phyloP scores from a whole-genome alignment of 129 eudicot genomes.

The Tanacetum coccineum region DNA sequence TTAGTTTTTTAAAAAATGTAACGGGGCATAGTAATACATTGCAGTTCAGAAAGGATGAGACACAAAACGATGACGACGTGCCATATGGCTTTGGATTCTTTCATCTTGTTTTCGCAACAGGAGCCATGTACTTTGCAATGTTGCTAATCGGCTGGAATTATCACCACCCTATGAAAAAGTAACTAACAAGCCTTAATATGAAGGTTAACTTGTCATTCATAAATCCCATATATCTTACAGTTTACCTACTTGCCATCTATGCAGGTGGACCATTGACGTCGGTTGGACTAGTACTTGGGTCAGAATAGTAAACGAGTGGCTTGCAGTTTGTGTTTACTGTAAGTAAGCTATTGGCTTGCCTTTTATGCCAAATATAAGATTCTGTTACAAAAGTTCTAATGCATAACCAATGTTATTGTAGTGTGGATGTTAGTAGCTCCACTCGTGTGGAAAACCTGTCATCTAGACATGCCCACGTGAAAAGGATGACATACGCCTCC shows the following conservation, averaged over 20 bases:
- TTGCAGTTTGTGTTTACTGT: constrained; percentile 74
- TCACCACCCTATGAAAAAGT: constrained; percentile 78
- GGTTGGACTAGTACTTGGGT: constrained; percentile 97
- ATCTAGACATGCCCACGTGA: constrained; percentile 35
- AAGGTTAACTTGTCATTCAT: too few species aligned
- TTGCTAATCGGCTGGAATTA: constrained; percentile 73
- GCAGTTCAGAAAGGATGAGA: constrained; percentile 70
- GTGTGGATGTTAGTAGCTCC: constrained; percentile 89
- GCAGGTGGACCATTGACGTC: constrained; percentile 82
- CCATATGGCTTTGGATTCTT: constrained; percentile 88
- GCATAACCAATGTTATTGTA: constrained; percentile 24
- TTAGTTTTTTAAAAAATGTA: neutral
- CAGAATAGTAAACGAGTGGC: constrained; percentile 82
- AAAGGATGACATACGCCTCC: neutral
- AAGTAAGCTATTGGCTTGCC: constrained; percentile 78
- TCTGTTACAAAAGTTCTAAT: neutral
- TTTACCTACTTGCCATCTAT: constrained; percentile 8
- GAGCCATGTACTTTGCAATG: constrained; percentile 94
- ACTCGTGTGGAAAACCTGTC: constrained; percentile 47
- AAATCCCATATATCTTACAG: neutral
- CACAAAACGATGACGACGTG: constrained; percentile 56
- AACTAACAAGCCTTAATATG: neutral
- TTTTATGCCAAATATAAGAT: neutral
- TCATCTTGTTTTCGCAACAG: constrained; percentile 86
- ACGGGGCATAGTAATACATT: neutral